Evolutionary conservation across 768 basidiomycete genomes (phyloP), one percentile per base, ranked within the genome.

Genomic region (Pleurotus eryngii): DNA sequence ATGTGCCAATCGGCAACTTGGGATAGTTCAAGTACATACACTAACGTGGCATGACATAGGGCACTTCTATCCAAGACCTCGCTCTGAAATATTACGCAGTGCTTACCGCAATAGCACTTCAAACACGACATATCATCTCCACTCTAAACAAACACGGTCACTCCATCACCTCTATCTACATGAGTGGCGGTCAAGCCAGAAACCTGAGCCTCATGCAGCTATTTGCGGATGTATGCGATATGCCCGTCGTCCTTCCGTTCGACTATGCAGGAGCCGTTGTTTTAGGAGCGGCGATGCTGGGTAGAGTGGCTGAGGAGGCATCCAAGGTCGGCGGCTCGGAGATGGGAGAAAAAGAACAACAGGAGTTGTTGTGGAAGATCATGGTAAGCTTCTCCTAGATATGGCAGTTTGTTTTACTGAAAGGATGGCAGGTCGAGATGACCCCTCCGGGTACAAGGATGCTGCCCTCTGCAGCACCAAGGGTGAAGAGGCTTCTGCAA

Each of bases 51-150:
- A 11, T 35, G 30, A 11, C 30, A 11, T 62, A 89, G 86, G 90
- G 94, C 66, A 76, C 80, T 61, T 80, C 82, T 37, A 75, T 97
- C 37, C 67, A 76, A 50, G 95, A 97, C 70, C 86, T 99, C 55
- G 92, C 95, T 9, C 83, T 85, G 59, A 92, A 91, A 67, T 98
- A 96, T 75, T 86, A 93, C 65, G 83, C 93, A 56, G 89, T 95
- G 0, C 84, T 98, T 46, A 92, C 97, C 74, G 85, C 94, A 17
- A 95, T 99, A 70, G 90, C 94, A 14, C 83, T 97, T 20, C 95
- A 98, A 71, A 97, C 94, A 27, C 81, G 91, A 9, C 95, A 97
- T 71, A 98, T 99, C 70, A 77, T 98, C 58, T 91, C 95, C 65
- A 82, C 84, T 59, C 88, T 98, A 79, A 96, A 98, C 72, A 69